These are phyloP conservation scores for Monotropa hypopitys DNA, from an alignment of 179 eudicot genomes.

Conservation along the genomic window DNA sequence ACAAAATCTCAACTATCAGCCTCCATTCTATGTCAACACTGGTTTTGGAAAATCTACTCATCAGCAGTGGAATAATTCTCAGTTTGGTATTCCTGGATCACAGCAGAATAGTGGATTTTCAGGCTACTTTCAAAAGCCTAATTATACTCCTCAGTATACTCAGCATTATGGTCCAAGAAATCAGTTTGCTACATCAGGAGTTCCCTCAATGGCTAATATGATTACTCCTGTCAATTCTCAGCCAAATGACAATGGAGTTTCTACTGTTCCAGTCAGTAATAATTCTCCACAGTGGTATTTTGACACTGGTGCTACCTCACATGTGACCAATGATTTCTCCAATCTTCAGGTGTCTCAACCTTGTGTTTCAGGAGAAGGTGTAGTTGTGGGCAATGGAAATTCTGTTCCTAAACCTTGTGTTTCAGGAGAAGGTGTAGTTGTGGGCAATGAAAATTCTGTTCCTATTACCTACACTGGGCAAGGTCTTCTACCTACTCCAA, in stretches of 20 bases:
- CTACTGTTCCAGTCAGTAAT: neutral
- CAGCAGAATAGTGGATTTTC: too few species aligned
- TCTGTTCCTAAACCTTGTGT: rapidly evolving
- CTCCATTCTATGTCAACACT: too few species aligned
- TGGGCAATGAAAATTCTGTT: neutral
- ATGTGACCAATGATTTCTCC: neutral
- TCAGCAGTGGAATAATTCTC: too few species aligned
- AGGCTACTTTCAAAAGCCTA: too few species aligned
- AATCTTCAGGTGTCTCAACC: neutral
- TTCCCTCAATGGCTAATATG: too few species aligned
- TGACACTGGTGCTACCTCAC: neutral
- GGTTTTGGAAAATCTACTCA: too few species aligned
- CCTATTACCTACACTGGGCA: neutral
- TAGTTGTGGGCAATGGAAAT: neutral
- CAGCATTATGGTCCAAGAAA: too few species aligned
- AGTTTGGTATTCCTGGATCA: too few species aligned
- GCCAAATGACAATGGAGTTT: too few species aligned
- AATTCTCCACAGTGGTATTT: neutral
- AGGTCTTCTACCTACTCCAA: neutral
- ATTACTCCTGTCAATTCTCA: too few species aligned
- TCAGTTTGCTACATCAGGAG: rapidly evolving
- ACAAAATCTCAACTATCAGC: too few species aligned
- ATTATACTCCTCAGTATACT: too few species aligned
- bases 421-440: neutral
- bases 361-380: neutral